Conservation (phyloP, 164 flowering plant genomes). For the Brasenia schreberi region DNA sequence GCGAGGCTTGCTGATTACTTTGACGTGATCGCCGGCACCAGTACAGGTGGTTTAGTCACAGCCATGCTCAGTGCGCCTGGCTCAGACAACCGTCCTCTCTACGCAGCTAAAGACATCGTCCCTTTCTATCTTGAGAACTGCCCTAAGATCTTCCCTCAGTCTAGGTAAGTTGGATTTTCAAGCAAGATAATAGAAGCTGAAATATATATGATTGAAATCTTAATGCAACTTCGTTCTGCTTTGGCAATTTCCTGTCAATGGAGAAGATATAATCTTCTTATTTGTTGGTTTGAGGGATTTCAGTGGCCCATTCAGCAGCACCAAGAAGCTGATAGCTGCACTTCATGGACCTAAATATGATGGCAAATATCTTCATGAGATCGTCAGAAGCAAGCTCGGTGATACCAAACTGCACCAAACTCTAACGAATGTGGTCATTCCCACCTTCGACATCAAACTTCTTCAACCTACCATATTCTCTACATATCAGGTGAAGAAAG, state of each 20-base stretch:
- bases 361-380: conserved; percentile 8
- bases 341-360: conserved; percentile 11
- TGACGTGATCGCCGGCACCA: conserved; percentile 18
- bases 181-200: no score
- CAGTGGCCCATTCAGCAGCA: background rate
- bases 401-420: conserved; percentile 8
- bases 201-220: background rate
- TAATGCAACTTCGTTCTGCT: no score
- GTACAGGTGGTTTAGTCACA: conserved; percentile 19
- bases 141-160: conserved; percentile 29
- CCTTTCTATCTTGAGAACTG: conserved; percentile 20
- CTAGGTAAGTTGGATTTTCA: background rate
- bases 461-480: conserved; percentile 25
- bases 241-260: no score
- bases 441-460: conserved; percentile 11
- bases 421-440: conserved; percentile 11
- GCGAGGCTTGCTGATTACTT: conserved; percentile 22
- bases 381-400: conserved; percentile 4
- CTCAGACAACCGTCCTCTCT: conserved; percentile 24
- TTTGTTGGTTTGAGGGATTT: background rate
- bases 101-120: conserved; percentile 27
- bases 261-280: background rate
- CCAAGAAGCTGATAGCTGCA: background rate
- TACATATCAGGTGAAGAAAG: conserved; percentile 12
- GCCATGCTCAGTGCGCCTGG: conserved; percentile 27